A percentile compares a stretch with the other conserved stretches of the same genome.
These are phyloP conservation scores for Rhizoclosmatium sp. DNA, from an alignment of 192 early-diverging fungal genomes.

Conservation along the genomic window DNA sequence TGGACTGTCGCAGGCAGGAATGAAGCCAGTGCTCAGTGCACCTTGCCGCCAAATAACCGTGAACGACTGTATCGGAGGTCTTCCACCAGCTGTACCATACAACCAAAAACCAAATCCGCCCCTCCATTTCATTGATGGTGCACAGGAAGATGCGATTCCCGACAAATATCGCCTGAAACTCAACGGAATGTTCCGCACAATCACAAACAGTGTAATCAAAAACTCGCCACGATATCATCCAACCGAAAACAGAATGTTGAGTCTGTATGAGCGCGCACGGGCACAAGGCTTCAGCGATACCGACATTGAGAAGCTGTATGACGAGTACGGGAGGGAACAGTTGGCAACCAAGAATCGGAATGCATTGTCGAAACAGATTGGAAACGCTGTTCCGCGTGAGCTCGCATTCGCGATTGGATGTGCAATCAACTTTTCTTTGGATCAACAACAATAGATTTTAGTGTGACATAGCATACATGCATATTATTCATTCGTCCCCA, in stretches of 20 bases:
- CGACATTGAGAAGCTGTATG: neutral
- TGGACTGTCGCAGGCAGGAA: neutral
- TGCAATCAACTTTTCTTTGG: neutral
- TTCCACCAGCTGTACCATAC: neutral
- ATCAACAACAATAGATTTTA: neutral
- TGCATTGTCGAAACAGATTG: slow-evolving; percentile 22
- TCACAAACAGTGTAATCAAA: neutral
- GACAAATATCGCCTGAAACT: neutral
- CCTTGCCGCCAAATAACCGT: slow-evolving; percentile 16
- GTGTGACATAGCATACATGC: too few relatives aligned
- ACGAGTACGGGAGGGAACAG: neutral
- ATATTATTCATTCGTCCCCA: too few relatives aligned
- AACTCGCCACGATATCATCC: slow-evolving; percentile 10
- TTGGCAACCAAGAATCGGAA: neutral
- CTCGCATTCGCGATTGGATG: slow-evolving; percentile 40
- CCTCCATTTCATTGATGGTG: neutral
- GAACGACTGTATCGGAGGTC: slow-evolving; percentile 10
- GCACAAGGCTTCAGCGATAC: slow-evolving; percentile 10
- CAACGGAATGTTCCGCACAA: slow-evolving; percentile 22
- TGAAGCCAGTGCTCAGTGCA: neutral
- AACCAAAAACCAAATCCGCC: neutral
- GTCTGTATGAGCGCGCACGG: neutral
- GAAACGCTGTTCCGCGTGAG: slow-evolving; percentile 34
- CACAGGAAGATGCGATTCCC: neutral
- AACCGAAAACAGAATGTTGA: slow-evolving; percentile 10